Evolutionary conservation across 306 rosid genomes (phyloP).

Genomic region (Corylus heterophylla): DNA sequence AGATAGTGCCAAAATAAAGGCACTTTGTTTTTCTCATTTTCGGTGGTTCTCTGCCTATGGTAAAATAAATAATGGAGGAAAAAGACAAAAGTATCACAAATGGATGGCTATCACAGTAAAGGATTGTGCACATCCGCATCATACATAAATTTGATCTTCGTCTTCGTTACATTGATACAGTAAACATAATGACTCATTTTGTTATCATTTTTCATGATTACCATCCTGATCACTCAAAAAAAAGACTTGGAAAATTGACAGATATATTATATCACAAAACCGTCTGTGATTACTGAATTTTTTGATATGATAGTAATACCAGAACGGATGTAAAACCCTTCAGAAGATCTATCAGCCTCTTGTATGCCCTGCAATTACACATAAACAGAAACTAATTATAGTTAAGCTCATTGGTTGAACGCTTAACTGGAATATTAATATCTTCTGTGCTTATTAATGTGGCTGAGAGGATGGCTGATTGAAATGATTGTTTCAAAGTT

Average conservation of each 20-base stretch:
- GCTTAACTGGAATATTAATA: neutral
- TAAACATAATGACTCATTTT: neutral
- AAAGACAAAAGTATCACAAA: no score
- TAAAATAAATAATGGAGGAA: no score
- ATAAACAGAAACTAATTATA: neutral
- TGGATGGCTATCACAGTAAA: neutral
- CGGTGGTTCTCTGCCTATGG: no score
- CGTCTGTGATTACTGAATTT: conserved; percentile 69
- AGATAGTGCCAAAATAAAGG: no score
- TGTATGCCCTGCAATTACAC: conserved; percentile 70
- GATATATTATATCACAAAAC: conserved; percentile 49
- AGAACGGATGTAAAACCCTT: conserved; percentile 91
- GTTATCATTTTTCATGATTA: conserved; percentile 17
- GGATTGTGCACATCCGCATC: neutral
- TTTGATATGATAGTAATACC: conserved; percentile 68
- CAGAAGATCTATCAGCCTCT: conserved; percentile 87
- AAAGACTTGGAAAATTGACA: conserved; percentile 6
- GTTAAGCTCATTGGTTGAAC: neutral
- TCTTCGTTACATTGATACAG: neutral
- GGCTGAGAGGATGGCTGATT: neutral
- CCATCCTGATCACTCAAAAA: conserved; percentile 31
- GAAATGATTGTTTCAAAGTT: neutral
- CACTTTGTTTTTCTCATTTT: no score
- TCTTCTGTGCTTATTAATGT: neutral
- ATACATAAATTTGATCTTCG: neutral